Percentiles rank a stretch among this genome's conserved stretches.
Evolutionary conservation across 108 stramenopile species (phyloP).

Genomic region (Cyclotella atomus): DNA sequence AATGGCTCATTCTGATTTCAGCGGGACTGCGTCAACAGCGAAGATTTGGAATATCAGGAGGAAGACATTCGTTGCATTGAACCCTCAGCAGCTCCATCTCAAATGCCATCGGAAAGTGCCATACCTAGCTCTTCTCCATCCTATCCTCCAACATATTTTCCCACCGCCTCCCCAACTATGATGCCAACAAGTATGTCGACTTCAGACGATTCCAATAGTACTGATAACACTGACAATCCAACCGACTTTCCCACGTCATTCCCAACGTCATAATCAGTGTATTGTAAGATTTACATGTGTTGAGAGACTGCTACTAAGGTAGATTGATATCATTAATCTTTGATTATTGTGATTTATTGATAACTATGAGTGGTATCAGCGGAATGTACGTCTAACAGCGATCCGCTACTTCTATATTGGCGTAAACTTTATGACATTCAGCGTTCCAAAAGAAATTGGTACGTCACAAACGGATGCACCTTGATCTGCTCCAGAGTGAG

Average conservation of each 20-base stretch:
- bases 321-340: too few relatives aligned
- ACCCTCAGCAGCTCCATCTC: slow-evolving; percentile 11
- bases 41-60: slow-evolving; percentile 12
- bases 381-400: too few relatives aligned
- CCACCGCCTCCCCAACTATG: background rate
- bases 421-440: background rate
- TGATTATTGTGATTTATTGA: too few relatives aligned
- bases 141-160: background rate
- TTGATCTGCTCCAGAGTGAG: slow-evolving; percentile 36
- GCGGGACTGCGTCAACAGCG: slow-evolving; percentile 5
- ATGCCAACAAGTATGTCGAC: too few relatives aligned
- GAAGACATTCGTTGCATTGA: slow-evolving; percentile 3
- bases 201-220: too few relatives aligned
- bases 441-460: background rate
- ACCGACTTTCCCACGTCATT: too few relatives aligned
- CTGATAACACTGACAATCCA: too few relatives aligned
- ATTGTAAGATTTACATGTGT: too few relatives aligned
- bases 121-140: background rate
- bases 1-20: too few relatives aligned
- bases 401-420: background rate
- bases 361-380: too few relatives aligned
- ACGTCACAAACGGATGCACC: slow-evolving; percentile 24
- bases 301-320: too few relatives aligned
- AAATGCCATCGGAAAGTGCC: background rate
- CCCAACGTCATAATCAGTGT: too few relatives aligned